phyloP scores from a whole-genome alignment of 2,329 filamentous ascomycete genomes.

The Myriosclerotinia curreyana region DNA sequence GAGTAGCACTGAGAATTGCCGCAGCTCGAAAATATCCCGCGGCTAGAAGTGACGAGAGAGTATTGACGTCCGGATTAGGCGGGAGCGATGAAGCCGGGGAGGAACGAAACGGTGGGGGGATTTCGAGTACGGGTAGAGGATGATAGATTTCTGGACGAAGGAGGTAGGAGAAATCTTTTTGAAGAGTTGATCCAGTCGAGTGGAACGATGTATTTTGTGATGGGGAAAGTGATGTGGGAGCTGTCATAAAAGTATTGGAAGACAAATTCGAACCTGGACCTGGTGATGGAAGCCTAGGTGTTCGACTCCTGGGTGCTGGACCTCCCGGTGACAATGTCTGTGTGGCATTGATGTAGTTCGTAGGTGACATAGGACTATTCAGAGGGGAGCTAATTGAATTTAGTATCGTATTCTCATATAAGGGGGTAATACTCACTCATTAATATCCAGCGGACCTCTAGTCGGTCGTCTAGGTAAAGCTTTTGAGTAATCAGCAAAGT shows the following conservation, averaged over 20 bases:
- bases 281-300: constrained; percentile 34
- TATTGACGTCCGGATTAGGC: constrained; percentile 55
- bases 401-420: constrained; percentile 2
- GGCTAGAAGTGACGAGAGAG: constrained; percentile 65
- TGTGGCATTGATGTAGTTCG: constrained; percentile 21
- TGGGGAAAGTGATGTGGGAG: constrained; percentile 32
- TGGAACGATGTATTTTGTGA: constrained; percentile 35
- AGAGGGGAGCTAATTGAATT: constrained; percentile 26
- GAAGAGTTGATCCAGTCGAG: constrained; percentile 41
- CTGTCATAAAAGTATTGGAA: constrained; percentile 32
- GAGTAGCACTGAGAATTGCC: constrained; percentile 63
- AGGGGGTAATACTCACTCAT: constrained; percentile 57
- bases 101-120: constrained; percentile 65
- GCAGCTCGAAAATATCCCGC: constrained; percentile 77
- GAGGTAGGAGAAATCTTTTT: constrained; percentile 77
- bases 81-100: constrained; percentile 52
- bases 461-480: constrained; percentile 61
- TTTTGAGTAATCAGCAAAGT: constrained; percentile 19
- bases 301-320: constrained; percentile 9
- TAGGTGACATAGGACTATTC: constrained; percentile 20
- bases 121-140: constrained; percentile 62
- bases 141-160: constrained; percentile 81
- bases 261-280: constrained; percentile 33
- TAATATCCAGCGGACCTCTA: constrained; percentile 72
- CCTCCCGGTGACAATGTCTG: constrained; percentile 7